Conservation (phyloP, 2,329 filamentous ascomycete species). For the Pseudogymnoascus sp. region DNA sequence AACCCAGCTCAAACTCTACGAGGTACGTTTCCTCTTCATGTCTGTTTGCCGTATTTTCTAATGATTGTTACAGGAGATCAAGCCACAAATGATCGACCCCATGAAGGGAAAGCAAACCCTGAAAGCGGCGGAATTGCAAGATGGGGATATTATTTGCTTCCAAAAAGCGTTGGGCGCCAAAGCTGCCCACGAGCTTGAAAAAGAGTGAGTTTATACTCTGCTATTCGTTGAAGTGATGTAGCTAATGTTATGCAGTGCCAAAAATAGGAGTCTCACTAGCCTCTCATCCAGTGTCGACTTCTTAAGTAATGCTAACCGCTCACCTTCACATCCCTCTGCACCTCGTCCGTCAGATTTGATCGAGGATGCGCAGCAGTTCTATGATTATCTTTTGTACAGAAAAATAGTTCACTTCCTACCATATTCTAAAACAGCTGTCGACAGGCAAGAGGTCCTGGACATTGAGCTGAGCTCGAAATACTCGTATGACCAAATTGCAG, state of each 20-base stretch:
- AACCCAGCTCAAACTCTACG: slow-evolving; percentile 64
- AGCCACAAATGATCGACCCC: slow-evolving; percentile 91
- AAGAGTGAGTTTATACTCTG: slow-evolving; percentile 17
- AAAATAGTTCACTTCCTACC: slow-evolving; percentile 73
- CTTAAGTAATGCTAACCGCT: background rate
- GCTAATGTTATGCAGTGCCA: slow-evolving; percentile 35
- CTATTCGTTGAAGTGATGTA: slow-evolving; percentile 34
- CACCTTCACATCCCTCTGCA: background rate
- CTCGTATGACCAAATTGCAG: slow-evolving; percentile 78
- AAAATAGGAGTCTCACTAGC: background rate
- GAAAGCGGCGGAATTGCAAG: slow-evolving; percentile 87
- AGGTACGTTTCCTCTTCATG: slow-evolving; percentile 41
- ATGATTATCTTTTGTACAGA: slow-evolving; percentile 86
- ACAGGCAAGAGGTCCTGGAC: slow-evolving; percentile 61
- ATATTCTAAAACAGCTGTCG: slow-evolving; percentile 51
- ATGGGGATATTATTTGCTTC: slow-evolving; percentile 95
- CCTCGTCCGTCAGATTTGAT: slow-evolving; percentile 40
- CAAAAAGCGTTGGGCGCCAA: slow-evolving; percentile 57
- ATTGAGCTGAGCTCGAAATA: slow-evolving; percentile 81
- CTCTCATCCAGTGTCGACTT: background rate
- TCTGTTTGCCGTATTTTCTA: slow-evolving; percentile 16
- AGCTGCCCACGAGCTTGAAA: slow-evolving; percentile 16
- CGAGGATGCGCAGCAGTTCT: slow-evolving; percentile 76
- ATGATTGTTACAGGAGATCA: slow-evolving; percentile 63
- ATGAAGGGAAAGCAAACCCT: slow-evolving; percentile 89